These are phyloP conservation scores for Metschnikowia aberdeeniae DNA, from an alignment of 805 yeast species.

Conservation along the genomic window DNA sequence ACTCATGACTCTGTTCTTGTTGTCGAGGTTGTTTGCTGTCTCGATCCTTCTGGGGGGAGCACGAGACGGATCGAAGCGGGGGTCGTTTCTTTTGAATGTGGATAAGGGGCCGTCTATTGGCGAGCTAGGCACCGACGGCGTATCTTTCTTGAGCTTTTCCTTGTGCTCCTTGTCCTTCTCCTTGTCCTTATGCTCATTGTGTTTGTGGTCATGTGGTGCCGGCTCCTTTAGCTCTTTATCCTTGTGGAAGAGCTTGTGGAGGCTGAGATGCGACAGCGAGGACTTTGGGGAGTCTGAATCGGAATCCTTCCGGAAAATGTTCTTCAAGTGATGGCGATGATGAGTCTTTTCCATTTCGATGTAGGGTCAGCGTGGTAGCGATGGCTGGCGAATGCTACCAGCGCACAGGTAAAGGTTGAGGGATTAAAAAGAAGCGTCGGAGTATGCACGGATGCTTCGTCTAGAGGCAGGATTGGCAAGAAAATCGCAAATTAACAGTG, in stretches of 20 bases:
- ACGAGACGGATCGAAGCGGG: constrained; percentile 13
- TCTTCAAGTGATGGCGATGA: constrained; percentile 19
- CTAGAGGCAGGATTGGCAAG: too few relatives aligned
- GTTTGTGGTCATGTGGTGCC: not conserved
- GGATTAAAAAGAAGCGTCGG: not conserved
- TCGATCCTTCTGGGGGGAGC: constrained; percentile 24
- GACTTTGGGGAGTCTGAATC: constrained; percentile 9
- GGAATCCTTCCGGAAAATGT: constrained; percentile 21
- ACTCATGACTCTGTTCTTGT: constrained; percentile 1
- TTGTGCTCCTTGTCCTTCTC: constrained; percentile 1
- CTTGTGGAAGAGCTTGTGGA: constrained; percentile 21
- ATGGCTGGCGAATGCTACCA: not conserved
- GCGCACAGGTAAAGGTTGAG: not conserved
- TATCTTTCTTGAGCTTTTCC: not conserved
- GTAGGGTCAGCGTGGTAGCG: not conserved
- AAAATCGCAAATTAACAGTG: not conserved
- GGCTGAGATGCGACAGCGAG: constrained; percentile 16
- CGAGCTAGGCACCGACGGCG: constrained; percentile 5
- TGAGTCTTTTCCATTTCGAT: constrained; percentile 7
- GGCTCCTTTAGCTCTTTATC: constrained; percentile 12
- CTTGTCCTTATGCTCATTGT: not conserved
- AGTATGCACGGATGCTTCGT: not conserved
- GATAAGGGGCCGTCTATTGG: constrained; percentile 6
- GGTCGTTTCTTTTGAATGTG: constrained; percentile 13
- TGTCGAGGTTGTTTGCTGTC: constrained; percentile 32